phyloP scores from a whole-genome alignment of 2,329 filamentous ascomycete species.

The Fusarium torulosum region DNA sequence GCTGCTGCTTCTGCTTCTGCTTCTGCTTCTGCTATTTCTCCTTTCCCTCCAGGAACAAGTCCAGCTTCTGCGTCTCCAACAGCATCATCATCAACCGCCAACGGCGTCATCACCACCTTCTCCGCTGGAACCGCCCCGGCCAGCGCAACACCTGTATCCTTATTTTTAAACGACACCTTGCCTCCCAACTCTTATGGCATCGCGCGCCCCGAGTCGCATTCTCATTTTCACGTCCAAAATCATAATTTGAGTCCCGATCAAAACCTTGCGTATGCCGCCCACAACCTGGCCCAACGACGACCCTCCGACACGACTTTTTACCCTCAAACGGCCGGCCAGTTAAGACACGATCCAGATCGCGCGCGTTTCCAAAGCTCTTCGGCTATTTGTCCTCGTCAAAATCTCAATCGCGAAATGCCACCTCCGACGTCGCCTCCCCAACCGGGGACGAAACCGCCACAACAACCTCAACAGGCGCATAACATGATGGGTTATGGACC shows the following conservation, averaged over 20 bases:
- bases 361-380: conserved; percentile 61
- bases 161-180: conserved; percentile 12
- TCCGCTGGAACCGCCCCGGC: conserved; percentile 30
- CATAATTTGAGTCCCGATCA: conserved; percentile 44
- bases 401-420: conserved; percentile 59
- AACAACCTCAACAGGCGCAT: conserved; percentile 49
- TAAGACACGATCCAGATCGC: conserved; percentile 53
- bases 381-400: conserved; percentile 56
- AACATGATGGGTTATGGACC: conserved; percentile 58
- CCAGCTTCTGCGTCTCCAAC: conserved; percentile 34
- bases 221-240: conserved; percentile 36
- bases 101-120: conserved; percentile 24
- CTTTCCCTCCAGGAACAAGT: conserved; percentile 43
- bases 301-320: conserved; percentile 61
- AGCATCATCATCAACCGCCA: conserved; percentile 27
- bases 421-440: conserved; percentile 61
- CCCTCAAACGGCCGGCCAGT: conserved; percentile 49
- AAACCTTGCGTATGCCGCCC: conserved; percentile 50
- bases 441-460: conserved; percentile 51
- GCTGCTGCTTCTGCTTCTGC: conserved; percentile 31
- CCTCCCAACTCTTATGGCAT: conserved; percentile 30
- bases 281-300: conserved; percentile 51
- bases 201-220: conserved; percentile 41
- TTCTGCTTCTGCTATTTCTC: conserved; percentile 41
- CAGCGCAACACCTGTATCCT: conserved; percentile 28